These are phyloP conservation scores for Dentipellis fragilis DNA, from an alignment of 768 basidiomycete genomes.

Conservation along the genomic window DNA sequence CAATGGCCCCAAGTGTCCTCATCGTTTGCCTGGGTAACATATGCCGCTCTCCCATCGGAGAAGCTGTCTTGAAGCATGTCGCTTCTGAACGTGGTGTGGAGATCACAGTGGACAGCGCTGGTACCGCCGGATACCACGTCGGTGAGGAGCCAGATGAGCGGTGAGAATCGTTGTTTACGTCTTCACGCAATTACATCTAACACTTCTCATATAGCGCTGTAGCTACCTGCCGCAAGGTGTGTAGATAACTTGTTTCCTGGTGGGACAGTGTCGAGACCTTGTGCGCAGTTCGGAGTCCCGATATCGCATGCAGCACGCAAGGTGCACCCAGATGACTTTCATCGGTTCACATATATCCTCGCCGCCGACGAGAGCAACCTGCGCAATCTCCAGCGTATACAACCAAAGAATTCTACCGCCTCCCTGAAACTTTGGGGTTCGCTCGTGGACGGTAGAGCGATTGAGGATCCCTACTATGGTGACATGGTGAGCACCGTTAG, in stretches of 20 bases:
- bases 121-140: constrained; percentile 76
- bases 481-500: constrained; percentile 35
- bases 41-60: constrained; percentile 88
- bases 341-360: constrained; percentile 71
- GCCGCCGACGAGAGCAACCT: constrained; percentile 78
- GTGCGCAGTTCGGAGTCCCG: constrained; percentile 53
- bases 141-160: constrained; percentile 79
- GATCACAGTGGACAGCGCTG: constrained; percentile 72
- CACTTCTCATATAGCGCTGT: constrained; percentile 40
- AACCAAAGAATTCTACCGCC: constrained; percentile 42
- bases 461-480: constrained; percentile 83
- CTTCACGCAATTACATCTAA: neutral
- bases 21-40: constrained; percentile 80
- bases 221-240: constrained; percentile 60
- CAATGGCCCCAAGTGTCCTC: constrained; percentile 38
- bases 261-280: neutral
- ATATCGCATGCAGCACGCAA: constrained; percentile 65
- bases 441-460: constrained; percentile 58
- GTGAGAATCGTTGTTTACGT: constrained; percentile 25
- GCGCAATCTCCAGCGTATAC: constrained; percentile 43
- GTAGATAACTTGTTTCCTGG: neutral
- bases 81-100: constrained; percentile 58
- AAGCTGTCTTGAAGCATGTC: constrained; percentile 69
- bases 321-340: constrained; percentile 56
- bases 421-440: constrained; percentile 73